Evolutionary conservation across 1,284 basidiomycete species (phyloP), one percentile per base, ranked within the genome.

Genomic region (Mycena citricolor): DNA sequence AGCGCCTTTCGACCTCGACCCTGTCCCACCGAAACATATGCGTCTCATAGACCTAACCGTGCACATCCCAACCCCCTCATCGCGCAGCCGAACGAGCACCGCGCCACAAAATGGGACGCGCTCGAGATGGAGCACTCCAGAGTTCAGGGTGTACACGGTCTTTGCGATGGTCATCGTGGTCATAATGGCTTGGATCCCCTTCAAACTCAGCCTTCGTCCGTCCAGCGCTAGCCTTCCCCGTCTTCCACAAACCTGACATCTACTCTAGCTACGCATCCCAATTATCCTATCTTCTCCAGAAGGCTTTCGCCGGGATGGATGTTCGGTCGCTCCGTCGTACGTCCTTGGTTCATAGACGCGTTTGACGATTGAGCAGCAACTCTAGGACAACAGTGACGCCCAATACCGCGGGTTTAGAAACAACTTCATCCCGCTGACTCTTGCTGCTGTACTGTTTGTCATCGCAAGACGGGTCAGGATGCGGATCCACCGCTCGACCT

Each of bases 381-480:
- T 32, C 2, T 53, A 92, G 89, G 92, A 95, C 61, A 89, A 86
- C 60, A 91, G 87, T 51, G 91, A 94, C 58, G 67, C 72, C 0
- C 92, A 94, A 68, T 94, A 92, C 60, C 85, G 86, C 17, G 77
- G 81, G 2, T 93, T 95, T 65, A 78, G 92, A 37, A 72, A 76
- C 55, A 90, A 90, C 58, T 61, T 93, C 30, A 74, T 79, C 13
- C 60, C 79, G 1, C 73, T 94, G 6, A 57, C 76, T 17, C 50
- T 70, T 31, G 74, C 87, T 8, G 75, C 78, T 10, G 53, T 61
- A 33, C 52, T 69, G 24, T 80, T 76, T 55, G 60, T 79, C 8
- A 55, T 62, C 22, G 59, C 73, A 37, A 82, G 81, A 57, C 66
- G 59, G 23, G 36, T 77, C 11, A 77, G 74, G 54, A 63, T 59